Evolutionary conservation across 306 rosid genomes (phyloP).

Genomic region (Vachellia collinsii): DNA sequence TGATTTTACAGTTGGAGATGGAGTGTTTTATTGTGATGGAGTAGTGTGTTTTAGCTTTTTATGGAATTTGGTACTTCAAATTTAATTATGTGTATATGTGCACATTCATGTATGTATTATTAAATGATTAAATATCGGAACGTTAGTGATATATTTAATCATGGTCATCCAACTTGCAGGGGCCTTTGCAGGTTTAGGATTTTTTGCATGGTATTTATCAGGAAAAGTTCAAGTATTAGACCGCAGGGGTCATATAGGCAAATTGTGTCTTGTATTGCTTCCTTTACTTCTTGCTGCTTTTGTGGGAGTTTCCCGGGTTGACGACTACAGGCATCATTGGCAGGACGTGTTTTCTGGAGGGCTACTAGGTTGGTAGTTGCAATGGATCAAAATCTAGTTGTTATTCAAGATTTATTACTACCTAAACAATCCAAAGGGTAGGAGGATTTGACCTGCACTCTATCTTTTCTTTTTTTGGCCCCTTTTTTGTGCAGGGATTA

Average conservation of each 20-base stretch:
- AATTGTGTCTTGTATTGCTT: slow-evolving; percentile 32
- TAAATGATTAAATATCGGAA: not conserved
- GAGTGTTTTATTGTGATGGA: not conserved
- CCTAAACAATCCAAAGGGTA: not conserved
- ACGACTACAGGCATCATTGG: slow-evolving; percentile 52
- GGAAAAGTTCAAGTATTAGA: slow-evolving; percentile 42
- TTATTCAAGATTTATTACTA: slow-evolving; percentile 3
- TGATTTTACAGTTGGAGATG: not conserved
- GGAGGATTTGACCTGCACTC: not conserved
- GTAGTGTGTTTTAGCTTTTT: not conserved
- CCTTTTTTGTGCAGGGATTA: slow-evolving; percentile 34
- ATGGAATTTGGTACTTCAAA: not conserved
- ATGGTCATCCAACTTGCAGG: slow-evolving; percentile 27
- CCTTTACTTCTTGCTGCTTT: slow-evolving; percentile 43
- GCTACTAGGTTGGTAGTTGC: slow-evolving; percentile 33
- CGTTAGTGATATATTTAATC: not conserved
- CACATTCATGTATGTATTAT: not conserved
- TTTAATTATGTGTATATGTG: not conserved
- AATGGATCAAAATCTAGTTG: not conserved
- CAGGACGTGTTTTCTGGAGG: slow-evolving; percentile 45
- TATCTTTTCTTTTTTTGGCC: not conserved
- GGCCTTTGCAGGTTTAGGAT: slow-evolving; percentile 46
- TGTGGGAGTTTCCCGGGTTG: slow-evolving; percentile 42
- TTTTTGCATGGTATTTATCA: slow-evolving; percentile 38
- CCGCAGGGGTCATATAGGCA: slow-evolving; percentile 32